Base-by-base conservation (phyloP, 768 basidiomycete genomes). In the Boletus tomentosulus region DNA sequence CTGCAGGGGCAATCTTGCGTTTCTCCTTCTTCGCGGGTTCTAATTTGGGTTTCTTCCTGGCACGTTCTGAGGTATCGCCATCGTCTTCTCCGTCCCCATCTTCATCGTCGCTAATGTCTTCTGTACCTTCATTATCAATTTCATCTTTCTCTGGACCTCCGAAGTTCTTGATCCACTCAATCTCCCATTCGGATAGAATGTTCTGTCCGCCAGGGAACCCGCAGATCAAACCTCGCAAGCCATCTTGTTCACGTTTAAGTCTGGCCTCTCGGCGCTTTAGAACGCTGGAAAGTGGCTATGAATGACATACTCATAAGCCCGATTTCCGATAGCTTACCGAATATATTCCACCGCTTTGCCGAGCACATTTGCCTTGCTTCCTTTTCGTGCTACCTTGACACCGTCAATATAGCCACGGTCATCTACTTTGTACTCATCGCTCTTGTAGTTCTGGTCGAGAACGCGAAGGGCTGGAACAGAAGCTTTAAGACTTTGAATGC, bases 291-390 rank as follows among this genome's bases (percentile, higher is more conserved):
- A 49, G 15, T 7, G 50, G 37, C 44, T 46, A 33, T 68, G 2
- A 60, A 50, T 24, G 42, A 7, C 25, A 49, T 37, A 11, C 16
- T 27, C 19, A 15, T 46, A n/a, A 42, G 16, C 34, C n/a, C 24
- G 42, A 45, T 47, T 35, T 24, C 30, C 3, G 37, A 25, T 19
- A 9, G 64, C 75, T 56, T 55, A 86, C 79, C 75, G 72, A 57
- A 95, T 95, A 66, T 95, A 95, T 68, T 95, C 92, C 10, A 89
- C 88, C 0, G 91, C 91, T 57, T 94, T 95, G 34, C 87, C 90
- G 10, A 95, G 78, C 6, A 95, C 89, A 53, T 90, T 92, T 3
- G 91, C 91, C 65, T 95, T 95, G 71, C 86, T 89, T 68, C 89
- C 89, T 71, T 93, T 95, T 54, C 91, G 78, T 8, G 92, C 92